Evolutionary conservation across 2,329 filamentous ascomycete species (phyloP), one percentile per base, ranked within the genome.

Genomic region (Cercospora zeina): DNA sequence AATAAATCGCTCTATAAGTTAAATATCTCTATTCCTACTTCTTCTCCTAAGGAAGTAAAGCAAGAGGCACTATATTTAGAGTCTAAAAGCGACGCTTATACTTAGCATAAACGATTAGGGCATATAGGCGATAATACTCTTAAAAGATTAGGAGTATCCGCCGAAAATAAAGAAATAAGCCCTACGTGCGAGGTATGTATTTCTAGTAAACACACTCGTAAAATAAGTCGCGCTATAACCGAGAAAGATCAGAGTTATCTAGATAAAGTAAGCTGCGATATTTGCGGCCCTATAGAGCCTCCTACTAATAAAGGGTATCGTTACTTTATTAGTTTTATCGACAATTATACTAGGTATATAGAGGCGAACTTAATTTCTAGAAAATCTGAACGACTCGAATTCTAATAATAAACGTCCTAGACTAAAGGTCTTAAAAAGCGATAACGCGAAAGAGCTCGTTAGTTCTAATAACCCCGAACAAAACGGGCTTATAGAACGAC

Each of bases 281-380:
- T 61, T 7, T 61, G 19, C 16, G n/a, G 59, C 8, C 53, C 59
- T 61, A 57, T 56, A 54, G 53, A 61, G 53, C 59, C 58, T 60
- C 33, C 33, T 37, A 37, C 33, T 31, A 47, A 61, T 37, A 16
- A 19, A 39, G 59, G 31, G 37, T 37, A 49, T 61, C 30, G 53
- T 16, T 61, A 61, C 54, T 56, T 50, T 57, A 61, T 56, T 56
- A 57, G 51, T 33, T 61, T 61, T 61, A 61, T 61, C 14, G 53
- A 61, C 51, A 61, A 56, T 21, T 51, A 45, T 61, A 50, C 37
- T 49, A 49, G 59, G 19, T 61, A 56, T 61, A 14, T 61, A 56
- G 59, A 61, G 45, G 30, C 30, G 13, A 56, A 61, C 19, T 16
- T 61, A 37, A 49, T 61, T 16, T 37, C 21, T 56, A 39, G 36